Conservation (phyloP, 805 yeast species). For the Starmerella etchellsii region DNA sequence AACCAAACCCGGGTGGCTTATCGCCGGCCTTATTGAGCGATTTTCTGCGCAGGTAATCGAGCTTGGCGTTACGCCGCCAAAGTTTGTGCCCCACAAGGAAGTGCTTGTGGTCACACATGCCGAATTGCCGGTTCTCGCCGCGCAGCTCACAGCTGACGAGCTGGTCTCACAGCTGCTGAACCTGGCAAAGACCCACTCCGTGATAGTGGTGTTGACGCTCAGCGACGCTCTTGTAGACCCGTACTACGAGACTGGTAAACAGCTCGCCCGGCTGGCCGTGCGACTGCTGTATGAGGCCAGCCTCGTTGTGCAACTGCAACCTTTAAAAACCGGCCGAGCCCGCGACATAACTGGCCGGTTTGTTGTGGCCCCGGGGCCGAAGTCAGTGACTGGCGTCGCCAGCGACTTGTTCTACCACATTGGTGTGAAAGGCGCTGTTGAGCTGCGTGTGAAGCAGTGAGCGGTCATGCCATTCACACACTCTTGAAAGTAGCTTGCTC, state of each 20-base stretch:
- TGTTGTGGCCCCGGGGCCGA: constrained; percentile 45
- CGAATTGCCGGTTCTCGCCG: constrained; percentile 11
- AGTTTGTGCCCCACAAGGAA: not conserved
- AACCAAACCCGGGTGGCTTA: constrained; percentile 20
- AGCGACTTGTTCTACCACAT: constrained; percentile 13
- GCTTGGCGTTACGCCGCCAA: not conserved
- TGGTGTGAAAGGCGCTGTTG: constrained; percentile 5
- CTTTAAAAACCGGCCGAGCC: constrained; percentile 70
- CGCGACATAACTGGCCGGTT: constrained; percentile 68
- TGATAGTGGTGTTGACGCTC: constrained; percentile 31
- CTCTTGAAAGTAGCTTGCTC: too few species aligned
- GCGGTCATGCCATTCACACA: too few species aligned
- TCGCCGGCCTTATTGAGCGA: constrained; percentile 1
- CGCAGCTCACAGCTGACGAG: constrained; percentile 24
- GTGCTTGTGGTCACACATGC: not conserved
- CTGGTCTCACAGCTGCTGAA: constrained; percentile 28
- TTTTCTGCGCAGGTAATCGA: not conserved
- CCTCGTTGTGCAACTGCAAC: constrained; percentile 44
- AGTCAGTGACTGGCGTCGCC: constrained; percentile 2
- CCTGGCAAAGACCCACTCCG: constrained; percentile 26
- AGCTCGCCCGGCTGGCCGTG: constrained; percentile 36
- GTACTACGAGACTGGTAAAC: constrained; percentile 25
- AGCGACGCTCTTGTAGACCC: constrained; percentile 27
- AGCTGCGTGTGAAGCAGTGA: constrained; percentile 1
- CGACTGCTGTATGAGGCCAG: constrained; percentile 40